These are phyloP conservation scores for Triticum dicoccoides DNA, from an alignment of 176 grass and related monocot species.

Conservation along the genomic window DNA sequence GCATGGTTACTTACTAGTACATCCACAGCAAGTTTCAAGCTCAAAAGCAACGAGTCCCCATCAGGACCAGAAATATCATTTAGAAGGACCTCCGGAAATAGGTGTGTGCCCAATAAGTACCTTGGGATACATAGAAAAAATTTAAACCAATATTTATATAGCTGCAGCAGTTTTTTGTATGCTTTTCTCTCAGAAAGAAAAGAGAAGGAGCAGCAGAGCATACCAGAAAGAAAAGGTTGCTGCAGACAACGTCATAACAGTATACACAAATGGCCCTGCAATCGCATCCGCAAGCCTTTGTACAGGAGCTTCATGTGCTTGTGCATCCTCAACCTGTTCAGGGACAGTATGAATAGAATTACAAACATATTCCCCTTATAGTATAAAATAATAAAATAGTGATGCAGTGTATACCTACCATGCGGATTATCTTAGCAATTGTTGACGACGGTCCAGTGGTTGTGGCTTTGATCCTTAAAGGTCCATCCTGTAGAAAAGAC, in stretches of 20 bases:
- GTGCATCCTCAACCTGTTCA: slow-evolving; percentile 94
- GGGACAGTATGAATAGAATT: not conserved
- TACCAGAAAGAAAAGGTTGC: slow-evolving; percentile 93
- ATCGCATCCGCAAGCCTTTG: slow-evolving; percentile 95
- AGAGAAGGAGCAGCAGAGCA: slow-evolving; percentile 30
- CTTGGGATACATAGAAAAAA: slow-evolving; percentile 30
- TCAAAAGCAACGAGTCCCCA: slow-evolving; percentile 78
- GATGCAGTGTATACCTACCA: slow-evolving; percentile 37
- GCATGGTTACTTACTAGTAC: slow-evolving; percentile 68
- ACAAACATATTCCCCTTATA: not conserved
- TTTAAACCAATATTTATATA: slow-evolving; percentile 6
- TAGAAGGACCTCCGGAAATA: slow-evolving; percentile 88
- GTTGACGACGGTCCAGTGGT: slow-evolving; percentile 86
- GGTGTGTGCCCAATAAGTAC: slow-evolving; percentile 83
- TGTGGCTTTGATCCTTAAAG: slow-evolving; percentile 77
- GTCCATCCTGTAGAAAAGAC: slow-evolving; percentile 73
- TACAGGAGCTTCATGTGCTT: slow-evolving; percentile 85
- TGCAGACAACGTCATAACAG: slow-evolving; percentile 78
- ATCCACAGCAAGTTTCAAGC: slow-evolving; percentile 92
- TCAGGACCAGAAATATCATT: slow-evolving; percentile 97
- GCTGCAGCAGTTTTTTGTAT: not conserved
- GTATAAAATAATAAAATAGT: not conserved
- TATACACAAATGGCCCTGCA: slow-evolving; percentile 97
- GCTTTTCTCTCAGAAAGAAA: not conserved
- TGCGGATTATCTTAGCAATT: slow-evolving; percentile 95